Percentiles rank a stretch among this genome's conserved stretches.
Evolutionary conservation across 306 rosid species (phyloP).

Genomic region (Prunus fruticosa): DNA sequence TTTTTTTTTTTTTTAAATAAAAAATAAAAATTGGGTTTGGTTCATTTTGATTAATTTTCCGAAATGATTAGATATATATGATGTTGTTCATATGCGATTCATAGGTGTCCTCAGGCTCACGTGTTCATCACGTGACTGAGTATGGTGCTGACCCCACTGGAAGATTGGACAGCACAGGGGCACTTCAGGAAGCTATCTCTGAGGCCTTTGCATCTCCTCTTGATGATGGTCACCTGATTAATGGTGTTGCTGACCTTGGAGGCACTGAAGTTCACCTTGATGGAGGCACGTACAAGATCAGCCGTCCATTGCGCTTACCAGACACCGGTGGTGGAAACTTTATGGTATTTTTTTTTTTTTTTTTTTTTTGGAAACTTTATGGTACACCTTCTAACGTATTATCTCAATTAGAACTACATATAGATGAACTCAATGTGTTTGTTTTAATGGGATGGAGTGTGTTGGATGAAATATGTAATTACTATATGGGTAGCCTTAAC

Average conservation of each 20-base stretch:
- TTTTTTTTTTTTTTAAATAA: neutral
- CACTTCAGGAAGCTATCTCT: constrained; percentile 31
- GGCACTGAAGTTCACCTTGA: constrained; percentile 40
- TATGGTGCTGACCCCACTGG: constrained; percentile 51
- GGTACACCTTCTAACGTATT: neutral
- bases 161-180: constrained; percentile 37
- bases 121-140: constrained; percentile 30
- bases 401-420: neutral
- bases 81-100: neutral
- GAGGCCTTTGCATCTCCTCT: constrained; percentile 22
- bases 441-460: too few species aligned
- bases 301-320: constrained; percentile 37
- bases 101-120: constrained; percentile 11
- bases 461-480: too few species aligned
- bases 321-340: constrained; percentile 26
- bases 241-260: constrained; percentile 38
- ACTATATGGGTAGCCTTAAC: too few species aligned
- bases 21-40: neutral
- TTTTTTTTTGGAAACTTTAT: constrained; percentile 15
- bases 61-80: neutral
- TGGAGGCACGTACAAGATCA: constrained; percentile 45
- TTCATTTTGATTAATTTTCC: neutral
- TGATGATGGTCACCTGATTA: constrained; percentile 24
- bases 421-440: too few species aligned
- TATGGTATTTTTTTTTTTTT: constrained; percentile 11